Conservation (phyloP, 1,139 yeast genomes). For the Lodderomyces beijingensis region DNA sequence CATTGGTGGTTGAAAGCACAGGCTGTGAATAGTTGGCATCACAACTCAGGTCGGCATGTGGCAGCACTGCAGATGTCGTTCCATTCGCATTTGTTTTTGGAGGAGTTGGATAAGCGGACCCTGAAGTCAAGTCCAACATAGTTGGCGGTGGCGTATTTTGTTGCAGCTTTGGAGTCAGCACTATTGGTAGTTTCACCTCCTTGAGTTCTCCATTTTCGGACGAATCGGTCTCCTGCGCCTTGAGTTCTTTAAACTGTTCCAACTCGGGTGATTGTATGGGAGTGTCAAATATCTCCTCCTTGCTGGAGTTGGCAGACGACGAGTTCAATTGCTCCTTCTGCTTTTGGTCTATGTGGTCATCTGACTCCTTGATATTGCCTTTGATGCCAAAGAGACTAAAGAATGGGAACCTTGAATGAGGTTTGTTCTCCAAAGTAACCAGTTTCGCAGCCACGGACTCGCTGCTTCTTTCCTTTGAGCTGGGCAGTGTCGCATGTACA, state of each 20-base stretch:
- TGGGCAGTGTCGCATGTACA: no score
- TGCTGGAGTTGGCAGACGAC: slow-evolving; percentile 1
- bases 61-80: neutral
- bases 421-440: no score
- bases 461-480: no score
- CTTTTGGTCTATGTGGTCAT: no score
- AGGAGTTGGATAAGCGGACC: neutral
- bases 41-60: no score
- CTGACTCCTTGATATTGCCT: no score
- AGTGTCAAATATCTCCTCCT: slow-evolving; percentile 2
- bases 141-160: slow-evolving; percentile 4
- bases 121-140: neutral
- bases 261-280: slow-evolving; percentile 1
- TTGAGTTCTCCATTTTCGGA: neutral
- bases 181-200: neutral
- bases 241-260: neutral
- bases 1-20: neutral
- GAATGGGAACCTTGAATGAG: no score
- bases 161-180: slow-evolving; percentile 5
- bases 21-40: neutral
- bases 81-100: slow-evolving; percentile 5
- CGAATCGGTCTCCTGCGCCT: neutral
- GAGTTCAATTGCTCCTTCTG: no score
- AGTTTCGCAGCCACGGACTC: no score
- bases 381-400: no score